Evolutionary conservation across 495 filamentous ascomycete species (phyloP).

Genomic region (Penicillium cataractarum): DNA sequence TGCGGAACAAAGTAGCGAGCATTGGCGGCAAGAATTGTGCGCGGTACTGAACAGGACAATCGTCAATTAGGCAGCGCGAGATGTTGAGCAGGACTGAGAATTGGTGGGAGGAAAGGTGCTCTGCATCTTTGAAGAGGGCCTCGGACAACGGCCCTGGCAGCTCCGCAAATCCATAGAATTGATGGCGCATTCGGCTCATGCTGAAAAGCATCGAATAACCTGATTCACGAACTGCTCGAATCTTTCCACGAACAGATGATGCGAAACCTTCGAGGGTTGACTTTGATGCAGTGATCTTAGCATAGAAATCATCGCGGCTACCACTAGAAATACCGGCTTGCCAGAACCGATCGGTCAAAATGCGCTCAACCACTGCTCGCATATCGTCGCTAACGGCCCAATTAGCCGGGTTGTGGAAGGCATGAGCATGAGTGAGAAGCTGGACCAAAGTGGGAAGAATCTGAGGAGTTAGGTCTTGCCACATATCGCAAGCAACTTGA

Average conservation of each 20-base stretch:
- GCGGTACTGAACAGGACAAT: constrained; percentile 79
- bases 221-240: constrained; percentile 86
- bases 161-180: constrained; percentile 86
- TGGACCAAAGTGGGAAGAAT: constrained; percentile 87
- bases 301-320: constrained; percentile 94
- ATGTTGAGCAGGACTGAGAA: constrained; percentile 87
- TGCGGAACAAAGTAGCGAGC: constrained; percentile 76
- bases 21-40: constrained; percentile 85
- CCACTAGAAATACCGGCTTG: constrained; percentile 96
- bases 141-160: constrained; percentile 83
- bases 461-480: constrained; percentile 78
- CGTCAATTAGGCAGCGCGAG: constrained; percentile 82
- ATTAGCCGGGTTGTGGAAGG: constrained; percentile 85
- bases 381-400: constrained; percentile 86
- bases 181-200: constrained; percentile 82
- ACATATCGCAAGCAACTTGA: constrained; percentile 71
- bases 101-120: constrained; percentile 87
- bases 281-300: constrained; percentile 84
- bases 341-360: constrained; percentile 97
- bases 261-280: constrained; percentile 90
- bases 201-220: constrained; percentile 93
- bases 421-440: constrained; percentile 86
- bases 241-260: constrained; percentile 84
- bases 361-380: constrained; percentile 73
- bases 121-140: constrained; percentile 81